Conservation (phyloP, 306 rosid species). For the Castanea crenata region DNA sequence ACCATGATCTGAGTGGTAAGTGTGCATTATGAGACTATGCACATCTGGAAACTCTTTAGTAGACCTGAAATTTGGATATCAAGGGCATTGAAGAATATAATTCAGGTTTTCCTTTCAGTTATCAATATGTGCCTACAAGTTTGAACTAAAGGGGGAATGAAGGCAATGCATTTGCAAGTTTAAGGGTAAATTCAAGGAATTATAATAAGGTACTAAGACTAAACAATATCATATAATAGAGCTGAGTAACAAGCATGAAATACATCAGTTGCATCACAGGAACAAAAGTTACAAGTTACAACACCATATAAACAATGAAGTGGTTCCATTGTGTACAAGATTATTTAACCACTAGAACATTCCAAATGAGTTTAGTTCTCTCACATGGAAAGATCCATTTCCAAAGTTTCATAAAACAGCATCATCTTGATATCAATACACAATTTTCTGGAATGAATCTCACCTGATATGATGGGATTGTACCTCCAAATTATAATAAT, state of each 20-base stretch:
- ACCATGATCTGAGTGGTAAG: conserved; percentile 72
- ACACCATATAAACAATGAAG: neutral
- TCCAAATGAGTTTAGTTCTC: neutral
- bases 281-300: neutral
- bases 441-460: neutral
- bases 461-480: neutral
- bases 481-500: neutral
- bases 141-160: conserved; percentile 36
- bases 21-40: conserved; percentile 92
- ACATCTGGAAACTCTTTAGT: conserved; percentile 86
- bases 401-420: neutral
- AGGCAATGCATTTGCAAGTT: conserved; percentile 33
- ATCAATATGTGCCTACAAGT: conserved; percentile 33
- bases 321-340: neutral
- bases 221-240: neutral
- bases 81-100: conserved; percentile 58
- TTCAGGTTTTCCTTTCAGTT: conserved; percentile 46
- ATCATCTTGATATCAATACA: neutral
- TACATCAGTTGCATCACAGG: neutral
- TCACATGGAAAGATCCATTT: neutral
- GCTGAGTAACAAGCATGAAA: neutral
- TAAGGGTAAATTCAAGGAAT: conserved; percentile 7
- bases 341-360: neutral
- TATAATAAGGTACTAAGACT: neutral
- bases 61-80: conserved; percentile 87